These are phyloP conservation scores for Rhodotorula toruloides DNA, from an alignment of 768 basidiomycete species.

Conservation along the genomic window DNA sequence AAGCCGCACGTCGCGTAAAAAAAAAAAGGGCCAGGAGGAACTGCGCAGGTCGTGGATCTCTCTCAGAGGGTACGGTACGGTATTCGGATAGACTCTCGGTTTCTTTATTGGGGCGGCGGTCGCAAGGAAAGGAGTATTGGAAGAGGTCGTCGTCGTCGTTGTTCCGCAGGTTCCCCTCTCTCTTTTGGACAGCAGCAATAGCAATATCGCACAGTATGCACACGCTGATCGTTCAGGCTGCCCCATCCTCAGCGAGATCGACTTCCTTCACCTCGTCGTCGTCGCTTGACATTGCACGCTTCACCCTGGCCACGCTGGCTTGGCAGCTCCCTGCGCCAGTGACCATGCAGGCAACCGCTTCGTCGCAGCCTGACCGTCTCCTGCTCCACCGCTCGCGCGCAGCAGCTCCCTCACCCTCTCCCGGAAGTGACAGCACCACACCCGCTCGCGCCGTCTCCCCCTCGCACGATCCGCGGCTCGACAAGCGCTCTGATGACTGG, in stretches of 20 bases:
- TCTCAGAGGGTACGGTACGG: too few species aligned
- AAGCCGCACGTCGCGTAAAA: not conserved
- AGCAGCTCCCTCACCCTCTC: not conserved
- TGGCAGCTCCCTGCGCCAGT: not conserved
- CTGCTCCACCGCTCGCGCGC: constrained; percentile 14
- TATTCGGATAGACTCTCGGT: too few species aligned
- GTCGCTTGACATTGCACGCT: not conserved
- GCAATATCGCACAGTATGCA: too few species aligned
- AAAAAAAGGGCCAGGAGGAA: too few species aligned
- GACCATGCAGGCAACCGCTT: not conserved
- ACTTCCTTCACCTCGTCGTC: not conserved
- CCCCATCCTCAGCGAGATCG: not conserved
- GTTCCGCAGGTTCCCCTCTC: too few species aligned
- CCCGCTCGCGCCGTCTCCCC: not conserved
- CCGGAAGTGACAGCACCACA: not conserved
- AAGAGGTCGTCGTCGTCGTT: too few species aligned
- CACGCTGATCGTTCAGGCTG: too few species aligned
- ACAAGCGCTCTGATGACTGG: constrained; percentile 31
- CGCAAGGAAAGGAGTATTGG: too few species aligned
- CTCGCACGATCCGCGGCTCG: constrained; percentile 15
- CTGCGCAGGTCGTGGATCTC: too few species aligned
- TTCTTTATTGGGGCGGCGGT: too few species aligned
- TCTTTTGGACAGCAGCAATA: too few species aligned
- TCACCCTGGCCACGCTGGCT: not conserved
- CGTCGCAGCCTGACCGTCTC: constrained; percentile 11